phyloP scores from a whole-genome alignment of 1,284 basidiomycete species.

The Vanrija pseudolonga region DNA sequence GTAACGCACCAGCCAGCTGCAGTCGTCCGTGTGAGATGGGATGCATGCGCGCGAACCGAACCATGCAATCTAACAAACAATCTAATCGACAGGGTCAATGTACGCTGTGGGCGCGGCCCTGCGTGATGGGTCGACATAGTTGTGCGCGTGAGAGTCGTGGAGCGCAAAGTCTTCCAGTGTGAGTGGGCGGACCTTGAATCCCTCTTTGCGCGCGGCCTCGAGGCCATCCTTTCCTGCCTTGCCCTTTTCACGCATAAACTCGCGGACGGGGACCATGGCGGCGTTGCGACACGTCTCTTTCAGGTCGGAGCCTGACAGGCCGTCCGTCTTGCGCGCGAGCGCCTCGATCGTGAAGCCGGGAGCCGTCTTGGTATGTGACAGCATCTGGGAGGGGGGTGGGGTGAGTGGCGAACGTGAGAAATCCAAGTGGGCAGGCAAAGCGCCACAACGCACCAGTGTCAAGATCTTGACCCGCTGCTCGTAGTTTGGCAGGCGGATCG shows the following conservation, averaged over 20 bases:
- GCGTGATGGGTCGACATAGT: slow-evolving; percentile 10
- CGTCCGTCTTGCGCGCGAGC: slow-evolving; percentile 71
- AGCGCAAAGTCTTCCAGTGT: slow-evolving; percentile 66
- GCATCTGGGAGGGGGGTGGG: slow-evolving; percentile 59
- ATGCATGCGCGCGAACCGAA: too few relatives aligned
- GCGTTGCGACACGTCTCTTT: slow-evolving; percentile 92
- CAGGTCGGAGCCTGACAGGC: slow-evolving; percentile 85
- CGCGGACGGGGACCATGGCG: slow-evolving; percentile 85
- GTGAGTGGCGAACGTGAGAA: background rate
- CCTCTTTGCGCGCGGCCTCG: slow-evolving; percentile 55
- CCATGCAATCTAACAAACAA: background rate
- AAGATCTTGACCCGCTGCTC: slow-evolving; percentile 86
- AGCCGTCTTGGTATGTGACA: slow-evolving; percentile 69
- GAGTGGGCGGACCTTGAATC: slow-evolving; percentile 69
- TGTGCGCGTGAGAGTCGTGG: slow-evolving; percentile 53
- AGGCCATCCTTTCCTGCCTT: slow-evolving; percentile 39
- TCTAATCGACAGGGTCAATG: slow-evolving; percentile 5
- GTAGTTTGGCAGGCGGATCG: slow-evolving; percentile 74
- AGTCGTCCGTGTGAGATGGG: too few relatives aligned
- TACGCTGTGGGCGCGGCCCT: background rate
- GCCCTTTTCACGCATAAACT: slow-evolving; percentile 68
- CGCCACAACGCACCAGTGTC: slow-evolving; percentile 58
- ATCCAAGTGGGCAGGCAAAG: too few relatives aligned
- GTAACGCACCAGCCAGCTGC: too few relatives aligned
- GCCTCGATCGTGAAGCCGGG: slow-evolving; percentile 62